Conservation (phyloP, 1,284 basidiomycete species). For the Anthracocystis panici-leucophaei region DNA sequence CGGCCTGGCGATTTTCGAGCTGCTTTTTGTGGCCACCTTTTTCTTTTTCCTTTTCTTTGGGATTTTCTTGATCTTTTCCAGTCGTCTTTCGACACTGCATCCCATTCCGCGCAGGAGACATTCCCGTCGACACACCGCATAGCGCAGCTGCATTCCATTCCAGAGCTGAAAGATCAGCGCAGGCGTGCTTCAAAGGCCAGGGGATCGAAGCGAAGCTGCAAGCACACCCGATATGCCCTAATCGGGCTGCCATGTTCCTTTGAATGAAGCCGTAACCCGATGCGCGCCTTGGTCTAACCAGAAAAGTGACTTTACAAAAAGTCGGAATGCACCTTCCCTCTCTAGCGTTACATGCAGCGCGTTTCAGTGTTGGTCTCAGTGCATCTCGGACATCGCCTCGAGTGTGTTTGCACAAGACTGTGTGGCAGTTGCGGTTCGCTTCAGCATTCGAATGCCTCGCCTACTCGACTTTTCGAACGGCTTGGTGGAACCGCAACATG, state of each 20-base stretch:
- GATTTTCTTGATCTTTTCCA: not conserved
- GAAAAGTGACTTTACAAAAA: slow-evolving; percentile 5
- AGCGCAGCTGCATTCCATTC: no score
- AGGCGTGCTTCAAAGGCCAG: no score
- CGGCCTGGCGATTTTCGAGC: not conserved
- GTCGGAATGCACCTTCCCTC: not conserved
- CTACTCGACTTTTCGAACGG: not conserved
- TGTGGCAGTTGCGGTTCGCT: slow-evolving; percentile 1
- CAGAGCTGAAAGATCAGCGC: no score
- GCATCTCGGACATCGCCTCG: slow-evolving; percentile 1
- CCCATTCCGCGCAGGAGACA: not conserved
- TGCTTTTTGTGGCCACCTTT: slow-evolving; percentile 1
- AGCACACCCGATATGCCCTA: not conserved
- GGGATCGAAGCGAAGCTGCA: no score
- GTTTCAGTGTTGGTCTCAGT: slow-evolving; percentile 9
- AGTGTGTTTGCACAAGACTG: not conserved
- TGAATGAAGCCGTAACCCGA: not conserved
- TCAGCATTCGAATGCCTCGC: slow-evolving; percentile 1
- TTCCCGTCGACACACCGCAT: not conserved
- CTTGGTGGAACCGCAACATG: slow-evolving; percentile 1
- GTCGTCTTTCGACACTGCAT: no score
- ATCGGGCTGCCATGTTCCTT: not conserved
- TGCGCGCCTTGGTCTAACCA: no score
- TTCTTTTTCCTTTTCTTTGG: not conserved
- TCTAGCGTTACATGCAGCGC: not conserved